Conservation (phyloP, 2,329 filamentous ascomycete genomes). For the Colletotrichum sp. region DNA sequence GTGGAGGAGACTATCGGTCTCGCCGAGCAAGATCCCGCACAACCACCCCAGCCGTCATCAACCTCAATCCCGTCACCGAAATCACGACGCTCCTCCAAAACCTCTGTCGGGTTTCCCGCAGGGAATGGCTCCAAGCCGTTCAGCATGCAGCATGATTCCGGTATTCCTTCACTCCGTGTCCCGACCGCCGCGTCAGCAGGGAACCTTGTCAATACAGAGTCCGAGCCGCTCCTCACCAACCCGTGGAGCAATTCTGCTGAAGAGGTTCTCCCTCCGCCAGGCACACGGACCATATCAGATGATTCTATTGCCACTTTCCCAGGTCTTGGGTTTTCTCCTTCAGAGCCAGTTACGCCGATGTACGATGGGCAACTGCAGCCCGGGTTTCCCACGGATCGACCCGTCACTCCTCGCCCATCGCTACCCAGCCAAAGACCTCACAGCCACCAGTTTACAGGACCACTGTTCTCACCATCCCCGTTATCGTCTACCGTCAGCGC, state of each 20-base stretch:
- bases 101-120: constrained; percentile 48
- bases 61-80: constrained; percentile 24
- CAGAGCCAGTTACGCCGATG: constrained; percentile 35
- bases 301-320: constrained; percentile 36
- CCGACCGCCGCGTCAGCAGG: constrained; percentile 34
- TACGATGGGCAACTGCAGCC: constrained; percentile 30
- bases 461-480: constrained; percentile 64
- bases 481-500: constrained; percentile 64
- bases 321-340: constrained; percentile 27
- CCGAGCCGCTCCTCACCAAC: constrained; percentile 45
- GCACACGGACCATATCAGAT: constrained; percentile 40
- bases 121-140: constrained; percentile 40
- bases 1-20: constrained; percentile 69
- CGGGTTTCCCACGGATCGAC: constrained; percentile 20
- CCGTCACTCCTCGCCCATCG: constrained; percentile 21
- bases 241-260: constrained; percentile 46
- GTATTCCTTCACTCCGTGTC: constrained; percentile 39
- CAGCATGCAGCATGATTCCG: constrained; percentile 38
- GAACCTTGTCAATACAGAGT: constrained; percentile 36
- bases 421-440: constrained; percentile 31
- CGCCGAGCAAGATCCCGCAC: constrained; percentile 55
- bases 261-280: constrained; percentile 34
- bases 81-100: constrained; percentile 54
- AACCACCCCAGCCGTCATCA: constrained; percentile 38
- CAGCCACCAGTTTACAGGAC: constrained; percentile 46